Evolutionary conservation across 352 stramenopile genomes (phyloP).

Genomic region (Globisporangium solare): DNA sequence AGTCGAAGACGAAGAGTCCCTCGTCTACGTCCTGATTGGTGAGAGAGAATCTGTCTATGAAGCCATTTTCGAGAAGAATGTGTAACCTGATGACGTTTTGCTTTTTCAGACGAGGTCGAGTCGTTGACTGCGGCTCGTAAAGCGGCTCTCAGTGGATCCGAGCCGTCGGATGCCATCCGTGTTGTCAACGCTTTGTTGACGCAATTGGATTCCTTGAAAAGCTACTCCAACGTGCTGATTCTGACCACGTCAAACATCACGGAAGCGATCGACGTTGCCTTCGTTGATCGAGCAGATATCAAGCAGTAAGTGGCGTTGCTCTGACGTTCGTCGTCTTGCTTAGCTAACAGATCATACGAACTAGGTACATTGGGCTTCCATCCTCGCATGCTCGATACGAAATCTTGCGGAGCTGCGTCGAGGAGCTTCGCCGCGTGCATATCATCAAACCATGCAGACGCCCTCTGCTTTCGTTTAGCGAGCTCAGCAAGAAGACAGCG

Average conservation of each 20-base stretch:
- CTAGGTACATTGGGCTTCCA: conserved; percentile 62
- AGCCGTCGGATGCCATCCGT: conserved; percentile 89
- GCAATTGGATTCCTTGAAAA: conserved; percentile 82
- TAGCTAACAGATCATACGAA: conserved; percentile 4
- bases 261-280: conserved; percentile 88
- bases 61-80: background rate
- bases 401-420: conserved; percentile 80
- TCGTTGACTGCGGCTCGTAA: conserved; percentile 83
- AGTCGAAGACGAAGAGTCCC: conserved; percentile 79
- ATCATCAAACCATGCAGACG: conserved; percentile 35
- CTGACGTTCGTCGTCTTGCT: background rate
- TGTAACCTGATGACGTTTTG: background rate
- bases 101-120: conserved; percentile 86
- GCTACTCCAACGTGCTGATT: conserved; percentile 86
- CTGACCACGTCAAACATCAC: conserved; percentile 94
- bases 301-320: conserved; percentile 69
- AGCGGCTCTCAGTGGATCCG: conserved; percentile 56
- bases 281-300: conserved; percentile 91
- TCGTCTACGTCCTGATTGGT: conserved; percentile 91
- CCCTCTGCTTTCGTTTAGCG: conserved; percentile 22
- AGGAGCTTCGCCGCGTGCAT: conserved; percentile 73
- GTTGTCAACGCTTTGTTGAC: conserved; percentile 92
- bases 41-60: conserved; percentile 3
- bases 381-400: conserved; percentile 63
- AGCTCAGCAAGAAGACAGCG: conserved; percentile 17